Evolutionary conservation across 495 filamentous ascomycete genomes (phyloP), one percentile per base, ranked within the genome.

Genomic region (Bryoglossum gracile): DNA sequence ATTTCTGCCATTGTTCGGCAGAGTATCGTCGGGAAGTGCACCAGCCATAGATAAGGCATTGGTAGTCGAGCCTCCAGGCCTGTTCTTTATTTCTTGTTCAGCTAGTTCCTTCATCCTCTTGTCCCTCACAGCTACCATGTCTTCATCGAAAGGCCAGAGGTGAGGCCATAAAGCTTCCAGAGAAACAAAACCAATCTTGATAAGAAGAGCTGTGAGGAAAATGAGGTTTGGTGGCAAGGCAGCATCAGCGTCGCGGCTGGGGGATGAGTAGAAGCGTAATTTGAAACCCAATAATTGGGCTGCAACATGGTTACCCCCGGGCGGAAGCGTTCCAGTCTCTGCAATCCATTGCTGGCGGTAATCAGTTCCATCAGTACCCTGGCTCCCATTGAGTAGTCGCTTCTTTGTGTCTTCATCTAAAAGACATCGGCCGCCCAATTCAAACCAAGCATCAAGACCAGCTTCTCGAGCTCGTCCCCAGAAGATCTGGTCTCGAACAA

Each of bases 161-260:
- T 97, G 94, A 28, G 90, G 82, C 63, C 95, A 96, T 17, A 99
- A 70, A 58, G 97, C 92, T 32, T 80, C 77, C 2, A 99, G 71
- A n/a, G 90, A 95, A 50, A 99, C 89, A 63, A 99, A 97, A 18
- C 94, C 94, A 40, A 94, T 84, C 65, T 97, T 97, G 66, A 99
- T 95, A 32, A 99, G 77, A 21, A 97, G 70, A 0, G 94, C 88
- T 1, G 88, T 81, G 5, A 97, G 79, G 51, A 89, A 90, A 38
- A 96, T 86, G 10, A 99, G 75, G 57, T 97, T 97, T 36, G 89
- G 82, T 0, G 94, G 91, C 4, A 96, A 69, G 9, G 75, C 67
- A 54, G 94, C 89, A 3, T 65, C 61, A 11, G 75, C 67, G 34
- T 78, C 72, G 26, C 87, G 77, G 25, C 86, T 87, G 6, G 77